Base-by-base conservation (phyloP, 805 yeast species). In the Candida multigemmis region DNA sequence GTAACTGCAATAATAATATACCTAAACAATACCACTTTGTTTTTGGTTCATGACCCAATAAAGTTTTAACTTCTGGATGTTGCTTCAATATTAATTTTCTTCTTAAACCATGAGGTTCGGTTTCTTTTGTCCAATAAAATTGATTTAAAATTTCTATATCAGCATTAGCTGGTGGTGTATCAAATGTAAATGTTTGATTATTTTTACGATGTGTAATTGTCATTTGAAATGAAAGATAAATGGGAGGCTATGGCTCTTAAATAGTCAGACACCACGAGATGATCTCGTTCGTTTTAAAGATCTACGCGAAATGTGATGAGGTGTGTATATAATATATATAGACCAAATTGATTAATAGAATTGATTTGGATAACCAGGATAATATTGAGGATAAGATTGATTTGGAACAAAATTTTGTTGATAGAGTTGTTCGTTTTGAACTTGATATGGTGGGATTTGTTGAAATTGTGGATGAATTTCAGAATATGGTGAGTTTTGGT, bases 21-120 rank as follows among this genome's bases (percentile, higher is more conserved):
- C 62, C 60, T 4, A 65, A 32, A 11, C 81, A 76, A 10, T 81
- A 71, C 60, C 78, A 86, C 46, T 85, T 86, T 3, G 96, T 86
- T 27, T 66, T 51, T 1, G 95, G 93, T 50, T 86, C 96, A 34
- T 74, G 82, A 4, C 96, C 96, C 26, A 82, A 77, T 14, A 86
- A 65, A 48, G 79, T 79, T 13, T 78, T 64, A 13, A 86, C 81
- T 35, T 84, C 75, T 1, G 96, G 96, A 44, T 86, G 72, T 27
- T 73, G 74, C 38, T 71, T 69, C 42, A 86, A 56, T 31, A 86
- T 86, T 32, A 64, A 66, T 54, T 77, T 79, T 33, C 96, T 65
- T 35, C 96, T 61, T 3, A 67, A 42, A 3, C 77, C 70, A 46
- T 86, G 96, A 3, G 94, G 94, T 48, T 86, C 96, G 25, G 68